phyloP scores from a whole-genome alignment of 1,284 basidiomycete species.

The Austroboletus niveus region DNA sequence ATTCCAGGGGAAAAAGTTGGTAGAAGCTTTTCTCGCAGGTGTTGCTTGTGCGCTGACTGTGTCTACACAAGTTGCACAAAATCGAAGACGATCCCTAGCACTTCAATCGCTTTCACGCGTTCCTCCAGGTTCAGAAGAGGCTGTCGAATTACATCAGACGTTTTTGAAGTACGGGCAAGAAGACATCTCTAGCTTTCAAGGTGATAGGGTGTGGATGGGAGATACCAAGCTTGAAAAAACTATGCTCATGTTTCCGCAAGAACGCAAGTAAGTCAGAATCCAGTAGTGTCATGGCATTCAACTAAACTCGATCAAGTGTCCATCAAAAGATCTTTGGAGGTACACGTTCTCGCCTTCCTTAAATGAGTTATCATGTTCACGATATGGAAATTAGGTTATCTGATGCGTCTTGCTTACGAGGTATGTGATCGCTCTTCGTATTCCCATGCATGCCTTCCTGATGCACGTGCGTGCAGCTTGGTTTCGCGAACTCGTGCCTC shows the following conservation, averaged over 20 bases:
- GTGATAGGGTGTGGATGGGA: conserved; percentile 63
- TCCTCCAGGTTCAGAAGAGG: conserved; percentile 70
- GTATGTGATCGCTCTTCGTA: conserved; percentile 30
- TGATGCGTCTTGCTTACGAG: conserved; percentile 70
- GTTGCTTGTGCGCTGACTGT: conserved; percentile 1
- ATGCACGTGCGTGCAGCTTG: conserved; percentile 47
- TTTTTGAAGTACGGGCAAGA: conserved; percentile 60
- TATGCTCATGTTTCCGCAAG: conserved; percentile 85
- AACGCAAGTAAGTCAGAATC: conserved; percentile 61
- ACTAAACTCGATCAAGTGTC: conserved; percentile 42
- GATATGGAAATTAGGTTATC: conserved; percentile 36
- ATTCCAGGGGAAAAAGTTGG: conserved; percentile 67
- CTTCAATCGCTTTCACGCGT: conserved; percentile 64
- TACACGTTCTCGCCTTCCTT: conserved; percentile 5
- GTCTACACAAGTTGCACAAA: conserved; percentile 41
- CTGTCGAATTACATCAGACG: conserved; percentile 63
- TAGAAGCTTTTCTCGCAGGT: background rate
- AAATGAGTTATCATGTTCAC: background rate
- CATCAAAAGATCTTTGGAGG: conserved; percentile 83
- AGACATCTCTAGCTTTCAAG: conserved; percentile 26
- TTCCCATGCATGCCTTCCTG: background rate
- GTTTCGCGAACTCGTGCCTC: conserved; percentile 69
- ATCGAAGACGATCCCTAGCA: conserved; percentile 50
- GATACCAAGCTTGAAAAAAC: conserved; percentile 64
- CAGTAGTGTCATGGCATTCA: background rate